A percentile compares a stretch with the other conserved stretches of the same genome.
These are phyloP conservation scores for Chamaecrista fasciculata DNA, from an alignment of 306 rosid species.

Conservation along the genomic window DNA sequence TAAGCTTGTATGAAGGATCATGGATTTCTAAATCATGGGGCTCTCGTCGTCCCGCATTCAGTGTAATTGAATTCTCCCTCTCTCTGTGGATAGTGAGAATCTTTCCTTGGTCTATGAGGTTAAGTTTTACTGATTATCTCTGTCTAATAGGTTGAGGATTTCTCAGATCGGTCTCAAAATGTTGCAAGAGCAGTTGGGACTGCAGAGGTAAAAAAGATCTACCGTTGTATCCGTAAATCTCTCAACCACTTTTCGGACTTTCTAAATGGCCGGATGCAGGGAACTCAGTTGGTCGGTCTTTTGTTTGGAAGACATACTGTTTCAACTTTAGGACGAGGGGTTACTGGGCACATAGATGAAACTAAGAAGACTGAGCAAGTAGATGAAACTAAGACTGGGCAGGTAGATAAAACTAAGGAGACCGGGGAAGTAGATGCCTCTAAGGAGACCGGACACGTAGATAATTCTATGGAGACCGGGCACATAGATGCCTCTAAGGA, in stretches of 20 bases:
- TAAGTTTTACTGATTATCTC: constrained; percentile 10
- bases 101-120: not conserved
- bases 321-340: constrained; percentile 16
- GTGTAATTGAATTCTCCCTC: constrained; percentile 35
- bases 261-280: constrained; percentile 29
- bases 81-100: not conserved
- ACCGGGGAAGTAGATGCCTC: too few species aligned
- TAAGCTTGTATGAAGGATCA: constrained; percentile 39
- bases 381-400: not conserved
- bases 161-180: constrained; percentile 41
- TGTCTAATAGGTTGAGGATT: constrained; percentile 50
- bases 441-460: not conserved
- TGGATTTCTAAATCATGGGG: constrained; percentile 44
- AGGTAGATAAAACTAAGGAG: not conserved
- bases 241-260: constrained; percentile 21
- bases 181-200: constrained; percentile 44
- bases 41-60: constrained; percentile 15
- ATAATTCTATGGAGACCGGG: not conserved
- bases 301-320: constrained; percentile 30
- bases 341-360: constrained; percentile 5
- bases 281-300: constrained; percentile 28
- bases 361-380: constrained; percentile 1
- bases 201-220: constrained; percentile 28
- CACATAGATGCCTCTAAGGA: not conserved
- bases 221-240: constrained; percentile 33